Base-by-base conservation (phyloP, 106 monocot species). In the Dendrobium officinale region DNA sequence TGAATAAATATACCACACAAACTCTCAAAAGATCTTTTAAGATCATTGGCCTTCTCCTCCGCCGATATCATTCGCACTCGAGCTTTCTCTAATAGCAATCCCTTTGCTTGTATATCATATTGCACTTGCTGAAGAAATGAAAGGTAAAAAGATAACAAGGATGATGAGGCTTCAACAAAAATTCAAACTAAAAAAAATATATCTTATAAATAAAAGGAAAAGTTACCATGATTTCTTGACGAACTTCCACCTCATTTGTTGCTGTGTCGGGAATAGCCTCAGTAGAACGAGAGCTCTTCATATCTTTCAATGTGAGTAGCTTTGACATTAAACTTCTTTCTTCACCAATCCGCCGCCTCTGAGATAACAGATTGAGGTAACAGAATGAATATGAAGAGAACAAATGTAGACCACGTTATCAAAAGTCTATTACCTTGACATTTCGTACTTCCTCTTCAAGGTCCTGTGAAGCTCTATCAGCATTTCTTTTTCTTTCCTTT, bases 211-310 rank as follows among this genome's bases (percentile, higher is more conserved):
- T 26, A 74, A 81, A 74, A 1, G 45, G 8, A 67, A 7, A 81
- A 85, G 86, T 78, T n/a, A 99, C 98, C 79, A 75, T 85, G 48
- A 95, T 91, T 86, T 99, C 95, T 83, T 87, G 84, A 77, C 86
- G 77, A 84, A 95, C 85, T 80, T 95, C 98, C 19, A 87, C 90
- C 44, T 83, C 84, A 86, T 86, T 81, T 45, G 84, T 67, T 61
- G 45, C 64, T 55, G 80, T 45, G 10, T 83, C 90, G 78, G 74
- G 26, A 81, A 48, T 87, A 80, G 27, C 59, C 59, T 93, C 91
- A 44, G 87, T 67, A 33, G 85, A 85, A 85, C 82, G 83, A 85
- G 88, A 33, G 78, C 84, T 90, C 78, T 84, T 85, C 81, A 88
- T 78, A 77, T 91, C 90, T 77, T 70, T 85, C 80, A 88, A 81